These are phyloP conservation scores for Pterocarpus santalinus DNA, from an alignment of 306 rosid species.

Conservation along the genomic window DNA sequence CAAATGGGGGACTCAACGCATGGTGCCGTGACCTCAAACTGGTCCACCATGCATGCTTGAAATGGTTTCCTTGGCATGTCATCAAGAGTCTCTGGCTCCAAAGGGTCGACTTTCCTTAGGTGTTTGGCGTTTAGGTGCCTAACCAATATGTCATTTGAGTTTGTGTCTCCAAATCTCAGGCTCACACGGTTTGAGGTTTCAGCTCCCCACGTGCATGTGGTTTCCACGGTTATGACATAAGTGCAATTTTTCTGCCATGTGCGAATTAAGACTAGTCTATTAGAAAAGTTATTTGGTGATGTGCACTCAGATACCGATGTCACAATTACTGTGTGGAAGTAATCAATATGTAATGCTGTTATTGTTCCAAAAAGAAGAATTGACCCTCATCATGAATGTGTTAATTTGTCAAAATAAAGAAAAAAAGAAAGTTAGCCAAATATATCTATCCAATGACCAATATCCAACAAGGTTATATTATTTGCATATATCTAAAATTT, in stretches of 20 bases:
- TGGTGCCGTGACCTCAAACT: conserved; percentile 67
- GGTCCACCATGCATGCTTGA: conserved; percentile 72
- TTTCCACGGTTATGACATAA: conserved; percentile 70
- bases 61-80: conserved; percentile 68
- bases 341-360: too few species aligned
- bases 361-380: too few species aligned
- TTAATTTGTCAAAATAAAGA: too few species aligned
- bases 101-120: conserved; percentile 63
- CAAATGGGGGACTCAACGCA: conserved; percentile 75
- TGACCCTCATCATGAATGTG: too few species aligned
- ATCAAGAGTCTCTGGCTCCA: conserved; percentile 67
- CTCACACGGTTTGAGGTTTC: conserved; percentile 74
- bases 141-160: conserved; percentile 70
- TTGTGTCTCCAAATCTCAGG: conserved; percentile 83
- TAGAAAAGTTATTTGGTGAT: neutral
- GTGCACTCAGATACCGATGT: neutral
- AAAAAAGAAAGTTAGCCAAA: too few species aligned
- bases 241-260: conserved; percentile 64
- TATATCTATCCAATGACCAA: too few species aligned
- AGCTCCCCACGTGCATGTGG: conserved; percentile 84
- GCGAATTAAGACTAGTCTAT: neutral
- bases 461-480: too few species aligned
- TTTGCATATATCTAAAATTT: too few species aligned
- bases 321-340: neutral
- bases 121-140: conserved; percentile 69